Base-by-base conservation (phyloP, 1,284 basidiomycete species). In the Sphaerobolus stellatus region DNA sequence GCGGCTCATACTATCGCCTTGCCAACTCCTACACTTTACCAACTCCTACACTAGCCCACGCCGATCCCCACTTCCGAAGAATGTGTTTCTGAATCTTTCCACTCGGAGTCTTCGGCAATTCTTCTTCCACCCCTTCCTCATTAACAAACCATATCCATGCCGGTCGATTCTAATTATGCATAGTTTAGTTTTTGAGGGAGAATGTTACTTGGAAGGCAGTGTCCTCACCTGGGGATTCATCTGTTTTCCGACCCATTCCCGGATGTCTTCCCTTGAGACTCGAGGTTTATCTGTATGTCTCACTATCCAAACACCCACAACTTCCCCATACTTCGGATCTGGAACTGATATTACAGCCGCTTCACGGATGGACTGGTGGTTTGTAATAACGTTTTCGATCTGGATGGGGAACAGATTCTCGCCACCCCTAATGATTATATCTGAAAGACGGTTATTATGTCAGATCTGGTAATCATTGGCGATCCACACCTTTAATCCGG, bases 51-150 rank as follows among this genome's bases (percentile, higher is more conserved):
- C 38, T 40, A 6, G 57, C 56, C 49, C 56, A 52, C 20, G 59
- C 60, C 50, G 57, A 56, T 24, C 58, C 59, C 76, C 77, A 76
- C 34, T 68, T 64, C 13, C 80, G 67, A 4, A 80, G 61, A 25
- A 91, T 67, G 69, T 92, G 88, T 72, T 94, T 94, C 83, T 84
- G 82, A 34, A 94, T 83, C 70, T 94, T 94, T 41, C 92, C 92
- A 61, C 90, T 93, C 18, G 87, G 89, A 5, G 91, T 94, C 75
- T 90, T 92, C 1, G 92, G 92, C 11, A 93, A 68, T 59, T 90
- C 86, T 2, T 43, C 31, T 22, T 70, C 67, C 5, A 72, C 70
- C 4, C 79, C 82, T 25, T 86, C 82, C 62, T 90, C 83, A 18
- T 83, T 84, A 1, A 89, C 61, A 59, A 92, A 90, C 88, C 91